These are phyloP conservation scores for Urochloa ruziziensis DNA, from an alignment of 176 grass and related monocot species.

Conservation along the genomic window DNA sequence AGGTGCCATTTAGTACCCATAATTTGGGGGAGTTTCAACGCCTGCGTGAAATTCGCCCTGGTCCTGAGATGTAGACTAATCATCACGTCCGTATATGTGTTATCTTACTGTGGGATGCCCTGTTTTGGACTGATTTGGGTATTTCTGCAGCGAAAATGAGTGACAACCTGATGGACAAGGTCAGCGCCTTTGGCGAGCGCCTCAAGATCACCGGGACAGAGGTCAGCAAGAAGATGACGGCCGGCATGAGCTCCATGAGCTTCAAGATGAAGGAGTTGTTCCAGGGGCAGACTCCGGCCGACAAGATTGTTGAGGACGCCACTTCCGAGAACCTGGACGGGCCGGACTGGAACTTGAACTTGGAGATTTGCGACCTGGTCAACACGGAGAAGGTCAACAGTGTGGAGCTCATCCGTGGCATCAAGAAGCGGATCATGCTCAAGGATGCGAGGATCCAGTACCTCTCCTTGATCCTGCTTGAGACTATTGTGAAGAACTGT, in stretches of 20 bases:
- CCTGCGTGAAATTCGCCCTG: background rate
- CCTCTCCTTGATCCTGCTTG: constrained; percentile 75
- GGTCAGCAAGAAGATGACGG: constrained; percentile 78
- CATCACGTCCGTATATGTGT: background rate
- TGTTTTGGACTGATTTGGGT: background rate
- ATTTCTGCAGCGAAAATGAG: constrained; percentile 50
- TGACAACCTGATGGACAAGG: constrained; percentile 92
- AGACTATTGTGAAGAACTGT: constrained; percentile 92
- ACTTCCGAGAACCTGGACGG: constrained; percentile 73
- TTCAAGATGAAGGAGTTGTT: constrained; percentile 94
- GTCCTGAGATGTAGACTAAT: background rate
- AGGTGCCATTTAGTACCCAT: background rate
- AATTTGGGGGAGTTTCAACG: background rate
- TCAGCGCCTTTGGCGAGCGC: constrained; percentile 75
- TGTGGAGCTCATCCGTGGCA: constrained; percentile 71
- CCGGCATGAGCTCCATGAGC: constrained; percentile 89
- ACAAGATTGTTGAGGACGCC: constrained; percentile 88
- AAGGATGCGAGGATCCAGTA: constrained; percentile 80
- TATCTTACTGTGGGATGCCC: background rate
- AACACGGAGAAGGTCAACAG: constrained; percentile 73
- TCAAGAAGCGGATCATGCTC: constrained; percentile 91
- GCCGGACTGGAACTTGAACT: constrained; percentile 75
- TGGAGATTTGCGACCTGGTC: constrained; percentile 84
- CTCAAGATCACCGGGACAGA: constrained; percentile 80
- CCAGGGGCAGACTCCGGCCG: constrained; percentile 69